Conservation (phyloP, 495 filamentous ascomycete genomes). For the Parachaetomium inaequale region DNA sequence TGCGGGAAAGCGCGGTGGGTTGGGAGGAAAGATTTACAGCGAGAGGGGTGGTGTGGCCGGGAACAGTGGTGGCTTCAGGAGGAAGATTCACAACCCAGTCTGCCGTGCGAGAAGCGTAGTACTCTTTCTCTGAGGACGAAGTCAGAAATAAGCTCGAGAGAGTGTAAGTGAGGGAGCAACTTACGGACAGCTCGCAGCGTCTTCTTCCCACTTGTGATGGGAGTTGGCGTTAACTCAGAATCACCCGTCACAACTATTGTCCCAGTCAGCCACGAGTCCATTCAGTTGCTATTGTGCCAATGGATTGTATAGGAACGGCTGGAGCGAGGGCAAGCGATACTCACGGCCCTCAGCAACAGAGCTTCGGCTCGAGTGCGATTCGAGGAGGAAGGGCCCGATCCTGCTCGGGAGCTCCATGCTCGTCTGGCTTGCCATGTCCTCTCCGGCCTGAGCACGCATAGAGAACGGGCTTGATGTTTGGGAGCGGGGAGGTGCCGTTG, state of each 20-base stretch:
- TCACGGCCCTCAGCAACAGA: slow-evolving; percentile 1
- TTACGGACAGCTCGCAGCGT: background rate
- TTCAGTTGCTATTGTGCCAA: background rate
- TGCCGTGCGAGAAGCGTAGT: background rate
- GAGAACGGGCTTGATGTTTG: background rate
- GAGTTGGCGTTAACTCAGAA: background rate
- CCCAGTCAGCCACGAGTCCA: background rate
- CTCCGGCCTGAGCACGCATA: background rate
- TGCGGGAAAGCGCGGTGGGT: background rate
- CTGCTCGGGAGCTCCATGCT: background rate
- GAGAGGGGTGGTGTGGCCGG: background rate
- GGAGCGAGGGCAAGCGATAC: background rate
- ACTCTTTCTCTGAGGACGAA: slow-evolving; percentile 3
- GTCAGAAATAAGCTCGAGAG: background rate
- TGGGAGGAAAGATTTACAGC: background rate
- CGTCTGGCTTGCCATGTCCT: background rate
- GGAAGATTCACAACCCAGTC: background rate
- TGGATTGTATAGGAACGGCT: background rate
- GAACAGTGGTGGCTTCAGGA: background rate
- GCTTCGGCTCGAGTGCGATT: background rate
- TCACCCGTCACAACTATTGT: background rate
- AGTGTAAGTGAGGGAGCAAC: background rate
- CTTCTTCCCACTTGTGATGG: background rate
- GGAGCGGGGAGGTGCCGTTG: too few relatives aligned
- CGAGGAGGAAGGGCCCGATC: slow-evolving; percentile 13